Evolutionary conservation across 352 stramenopile species (phyloP).

Genomic region (Globisporangium alternatum): DNA sequence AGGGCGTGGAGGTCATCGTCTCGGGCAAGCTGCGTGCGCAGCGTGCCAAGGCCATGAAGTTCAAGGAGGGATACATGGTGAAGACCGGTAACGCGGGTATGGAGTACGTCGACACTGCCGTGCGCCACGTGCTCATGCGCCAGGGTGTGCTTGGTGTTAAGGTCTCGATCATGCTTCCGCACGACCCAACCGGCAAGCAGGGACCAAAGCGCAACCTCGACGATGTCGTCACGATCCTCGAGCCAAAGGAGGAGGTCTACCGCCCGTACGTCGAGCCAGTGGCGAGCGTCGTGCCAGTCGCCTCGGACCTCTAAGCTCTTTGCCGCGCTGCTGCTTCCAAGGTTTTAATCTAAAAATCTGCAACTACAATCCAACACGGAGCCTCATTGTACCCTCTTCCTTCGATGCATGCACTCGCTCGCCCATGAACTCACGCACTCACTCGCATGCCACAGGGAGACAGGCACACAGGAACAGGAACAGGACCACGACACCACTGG

Average conservation of each 20-base stretch:
- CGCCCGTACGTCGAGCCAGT: slow-evolving; percentile 80
- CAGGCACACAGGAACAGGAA: not conserved
- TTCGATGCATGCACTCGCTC: not conserved
- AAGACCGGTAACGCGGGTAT: slow-evolving; percentile 98
- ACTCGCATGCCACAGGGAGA: not conserved
- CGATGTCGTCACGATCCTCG: slow-evolving; percentile 98
- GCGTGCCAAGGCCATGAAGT: slow-evolving; percentile 99
- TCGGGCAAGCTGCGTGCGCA: slow-evolving; percentile 99
- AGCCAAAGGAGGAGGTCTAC: slow-evolving; percentile 97
- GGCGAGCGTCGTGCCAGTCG: slow-evolving; percentile 40
- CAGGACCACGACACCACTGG: not conserved
- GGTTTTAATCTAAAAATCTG: slow-evolving; percentile 22
- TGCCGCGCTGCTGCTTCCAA: slow-evolving; percentile 1
- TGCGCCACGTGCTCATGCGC: slow-evolving; percentile 99
- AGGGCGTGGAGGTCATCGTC: slow-evolving; percentile 99
- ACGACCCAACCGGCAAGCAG: slow-evolving; percentile 96
- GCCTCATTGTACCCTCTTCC: slow-evolving; percentile 10
- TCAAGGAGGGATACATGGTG: slow-evolving; percentile 99
- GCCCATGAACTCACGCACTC: not conserved
- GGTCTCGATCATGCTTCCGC: slow-evolving; percentile 98
- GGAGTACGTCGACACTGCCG: slow-evolving; percentile 98
- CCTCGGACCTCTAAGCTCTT: slow-evolving; percentile 21
- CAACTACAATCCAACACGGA: slow-evolving; percentile 12
- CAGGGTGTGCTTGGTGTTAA: slow-evolving; percentile 99
- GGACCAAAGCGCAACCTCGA: slow-evolving; percentile 98